phyloP scores from a whole-genome alignment of 176 grass and related monocot genomes.

The Triticum urartu region DNA sequence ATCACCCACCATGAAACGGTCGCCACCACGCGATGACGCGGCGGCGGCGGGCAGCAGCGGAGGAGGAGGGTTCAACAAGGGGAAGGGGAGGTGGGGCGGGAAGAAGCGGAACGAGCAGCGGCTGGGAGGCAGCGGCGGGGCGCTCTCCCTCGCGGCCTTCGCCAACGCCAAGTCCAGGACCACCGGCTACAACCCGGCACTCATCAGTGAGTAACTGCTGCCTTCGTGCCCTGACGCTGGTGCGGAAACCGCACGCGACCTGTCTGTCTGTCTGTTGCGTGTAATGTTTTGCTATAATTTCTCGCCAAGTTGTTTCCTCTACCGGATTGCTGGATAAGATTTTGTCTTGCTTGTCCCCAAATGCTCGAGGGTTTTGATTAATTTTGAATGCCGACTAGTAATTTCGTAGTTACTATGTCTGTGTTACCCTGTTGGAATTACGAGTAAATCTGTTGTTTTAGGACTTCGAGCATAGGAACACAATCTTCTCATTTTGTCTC shows the following conservation, averaged over 20 bases:
- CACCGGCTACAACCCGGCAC: conserved; percentile 70
- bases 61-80: conserved; percentile 24
- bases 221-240: not conserved
- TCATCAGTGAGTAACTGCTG: conserved; percentile 58
- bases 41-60: not conserved
- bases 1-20: conserved; percentile 36
- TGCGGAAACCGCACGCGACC: not conserved
- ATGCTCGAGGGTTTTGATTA: not conserved
- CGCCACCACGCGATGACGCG: not conserved
- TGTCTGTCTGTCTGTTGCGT: not conserved
- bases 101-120: conserved; percentile 66
- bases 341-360: not conserved
- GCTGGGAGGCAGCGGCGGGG: conserved; percentile 68
- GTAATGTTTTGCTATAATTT: not conserved
- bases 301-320: too few relatives aligned
- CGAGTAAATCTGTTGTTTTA: too few relatives aligned
- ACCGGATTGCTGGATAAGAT: too few relatives aligned
- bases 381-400: too few relatives aligned
- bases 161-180: conserved; percentile 68
- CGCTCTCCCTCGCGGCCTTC: conserved; percentile 82
- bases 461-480: too few relatives aligned
- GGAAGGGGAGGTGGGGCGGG: conserved; percentile 44
- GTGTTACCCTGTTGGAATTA: too few relatives aligned
- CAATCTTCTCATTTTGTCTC: not conserved
- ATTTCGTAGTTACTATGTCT: too few relatives aligned